Conservation (phyloP, 1,284 basidiomycete genomes). For the Ganoderma boninense region DNA sequence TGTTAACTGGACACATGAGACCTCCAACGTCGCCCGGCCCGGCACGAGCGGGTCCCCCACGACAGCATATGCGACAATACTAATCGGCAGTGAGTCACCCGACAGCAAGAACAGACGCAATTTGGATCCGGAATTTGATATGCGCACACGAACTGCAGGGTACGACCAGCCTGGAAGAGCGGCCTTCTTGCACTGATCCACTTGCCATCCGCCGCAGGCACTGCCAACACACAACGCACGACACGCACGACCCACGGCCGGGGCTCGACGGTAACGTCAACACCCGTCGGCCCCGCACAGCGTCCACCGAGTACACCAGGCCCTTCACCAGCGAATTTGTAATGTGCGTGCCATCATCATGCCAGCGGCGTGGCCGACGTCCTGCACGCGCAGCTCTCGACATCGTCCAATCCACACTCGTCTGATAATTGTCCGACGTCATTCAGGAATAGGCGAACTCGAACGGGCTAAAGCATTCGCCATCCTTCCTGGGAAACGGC, state of each 20-base stretch:
- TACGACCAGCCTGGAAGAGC: background rate
- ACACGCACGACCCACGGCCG: background rate
- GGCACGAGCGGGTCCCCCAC: background rate
- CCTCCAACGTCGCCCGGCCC: background rate
- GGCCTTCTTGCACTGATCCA: background rate
- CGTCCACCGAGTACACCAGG: background rate
- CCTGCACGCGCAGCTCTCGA: background rate
- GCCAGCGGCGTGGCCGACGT: background rate
- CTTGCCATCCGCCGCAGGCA: background rate
- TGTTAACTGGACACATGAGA: background rate
- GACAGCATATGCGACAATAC: background rate
- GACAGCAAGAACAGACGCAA: background rate
- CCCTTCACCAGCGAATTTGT: background rate
- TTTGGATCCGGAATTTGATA: background rate
- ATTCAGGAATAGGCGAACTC: background rate
- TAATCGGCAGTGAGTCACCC: background rate
- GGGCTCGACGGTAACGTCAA: background rate
- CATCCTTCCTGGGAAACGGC: background rate
- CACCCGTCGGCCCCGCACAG: background rate
- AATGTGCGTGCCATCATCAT: background rate
- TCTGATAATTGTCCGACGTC: background rate
- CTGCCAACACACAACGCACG: background rate
- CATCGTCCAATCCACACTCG: background rate
- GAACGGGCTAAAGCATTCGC: background rate
- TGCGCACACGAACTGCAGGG: background rate